Evolutionary conservation across 495 filamentous ascomycete genomes (phyloP), one percentile per base, ranked within the genome.

Genomic region (Acidomyces sp.): DNA sequence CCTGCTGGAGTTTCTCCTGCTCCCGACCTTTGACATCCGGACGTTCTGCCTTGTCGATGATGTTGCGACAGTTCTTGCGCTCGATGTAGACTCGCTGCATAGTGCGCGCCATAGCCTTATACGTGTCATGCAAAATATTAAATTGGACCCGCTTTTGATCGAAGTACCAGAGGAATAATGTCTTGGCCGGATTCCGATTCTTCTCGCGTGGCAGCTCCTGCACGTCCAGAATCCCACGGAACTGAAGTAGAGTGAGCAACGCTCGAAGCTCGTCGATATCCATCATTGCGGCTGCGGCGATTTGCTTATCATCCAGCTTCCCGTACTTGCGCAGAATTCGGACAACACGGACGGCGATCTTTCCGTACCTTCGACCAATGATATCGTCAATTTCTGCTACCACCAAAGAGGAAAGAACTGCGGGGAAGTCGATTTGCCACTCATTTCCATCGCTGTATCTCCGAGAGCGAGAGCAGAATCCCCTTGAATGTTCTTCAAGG

Each of bases 151-250:
- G 73, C 15, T 85, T 77, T 0, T 67, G 60, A 51, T 96, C 90
- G 56, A 80, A 93, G 62, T 72, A 93, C 81, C 85, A 95, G 17
- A 96, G 69, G 56, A 81, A 95, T 26, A 88, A 75, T 1, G 84
- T 87, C 24, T 82, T 75, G 35, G 70, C 76, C 7, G 85, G 76
- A 34, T 82, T 72, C 2, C 84, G 77, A 35, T 76, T 78, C 34
- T 67, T 69, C 49, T 95, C 88, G 31, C 77, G 77, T 3, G 90
- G 90, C 0, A 96, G 78, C 63, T 99, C 90, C 55, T 96, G 92
- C 7, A 86, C 66, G 43, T 94, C 81, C 13, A 93, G 69, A 43
- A 87, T 79, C 3, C 90, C 88, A 19, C 73, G 70, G 49, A 76
- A 72, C 45, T 93, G 81, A 69, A 99, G 80, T 41, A 71, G 71